Evolutionary conservation across 2,329 filamentous ascomycete genomes (phyloP).

Genomic region (Endocalyx cinctus): DNA sequence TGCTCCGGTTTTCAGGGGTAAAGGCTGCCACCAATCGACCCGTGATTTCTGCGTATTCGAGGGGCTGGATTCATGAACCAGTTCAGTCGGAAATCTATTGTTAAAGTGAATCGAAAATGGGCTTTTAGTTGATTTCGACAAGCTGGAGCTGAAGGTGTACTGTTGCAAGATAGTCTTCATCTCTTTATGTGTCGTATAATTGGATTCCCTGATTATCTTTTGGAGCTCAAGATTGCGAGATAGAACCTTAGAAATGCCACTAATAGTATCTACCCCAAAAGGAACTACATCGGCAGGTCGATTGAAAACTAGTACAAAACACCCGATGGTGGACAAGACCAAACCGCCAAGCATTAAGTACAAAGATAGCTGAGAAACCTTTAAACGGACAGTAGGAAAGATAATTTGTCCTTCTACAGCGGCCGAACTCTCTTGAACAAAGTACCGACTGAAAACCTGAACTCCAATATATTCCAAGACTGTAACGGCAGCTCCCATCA

Average conservation of each 20-base stretch:
- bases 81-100: neutral
- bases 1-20: neutral
- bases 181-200: neutral
- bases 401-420: conserved; percentile 2
- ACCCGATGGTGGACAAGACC: conserved; percentile 1
- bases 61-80: neutral
- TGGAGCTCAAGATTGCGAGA: conserved; percentile 1
- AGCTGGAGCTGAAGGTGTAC: conserved; percentile 1
- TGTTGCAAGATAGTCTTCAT: conserved; percentile 1
- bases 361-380: conserved; percentile 1
- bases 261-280: conserved; percentile 1
- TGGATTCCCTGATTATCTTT: conserved; percentile 1
- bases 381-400: conserved; percentile 1
- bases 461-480: conserved; percentile 2
- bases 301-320: conserved; percentile 1
- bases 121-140: neutral
- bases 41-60: neutral
- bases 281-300: conserved; percentile 1
- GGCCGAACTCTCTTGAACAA: conserved; percentile 1
- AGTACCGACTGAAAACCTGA: conserved; percentile 1
- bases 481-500: neutral
- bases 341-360: conserved; percentile 2
- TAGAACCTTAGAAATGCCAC: conserved; percentile 1
- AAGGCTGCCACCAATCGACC: neutral
- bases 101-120: neutral